Conservation (phyloP, 2,329 filamentous ascomycete species). For the Microsporum audouinii region DNA sequence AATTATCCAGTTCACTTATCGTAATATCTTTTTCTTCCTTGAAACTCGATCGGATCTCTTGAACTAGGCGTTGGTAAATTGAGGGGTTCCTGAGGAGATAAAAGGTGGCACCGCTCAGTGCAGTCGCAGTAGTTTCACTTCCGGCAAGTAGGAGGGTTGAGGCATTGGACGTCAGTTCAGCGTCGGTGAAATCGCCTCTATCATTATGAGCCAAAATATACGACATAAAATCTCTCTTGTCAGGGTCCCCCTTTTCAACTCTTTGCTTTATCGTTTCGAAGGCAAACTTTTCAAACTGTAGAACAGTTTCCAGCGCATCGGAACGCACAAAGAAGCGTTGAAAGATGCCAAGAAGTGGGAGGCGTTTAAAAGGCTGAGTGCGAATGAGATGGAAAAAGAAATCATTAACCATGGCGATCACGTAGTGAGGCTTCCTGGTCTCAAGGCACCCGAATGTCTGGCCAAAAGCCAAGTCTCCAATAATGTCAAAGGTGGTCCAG, state of each 20-base stretch:
- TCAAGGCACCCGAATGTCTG: conserved; percentile 31
- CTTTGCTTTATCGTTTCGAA: conserved; percentile 19
- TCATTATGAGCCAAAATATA: conserved; percentile 28
- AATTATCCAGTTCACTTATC: conserved; percentile 4
- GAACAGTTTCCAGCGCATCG: not conserved
- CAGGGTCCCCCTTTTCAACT: conserved; percentile 16
- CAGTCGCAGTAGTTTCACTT: conserved; percentile 36
- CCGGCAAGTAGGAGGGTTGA: conserved; percentile 33
- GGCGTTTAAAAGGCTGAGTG: not conserved
- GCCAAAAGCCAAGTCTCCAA: conserved; percentile 33
- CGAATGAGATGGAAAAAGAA: conserved; percentile 10
- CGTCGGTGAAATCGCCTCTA: conserved; percentile 18
- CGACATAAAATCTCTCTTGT: conserved; percentile 32
- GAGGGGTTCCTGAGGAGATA: conserved; percentile 23
- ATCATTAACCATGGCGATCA: not conserved
- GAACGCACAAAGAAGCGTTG: not conserved
- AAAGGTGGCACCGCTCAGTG: conserved; percentile 30
- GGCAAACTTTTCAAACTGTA: conserved; percentile 10
- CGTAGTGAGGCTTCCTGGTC: conserved; percentile 15
- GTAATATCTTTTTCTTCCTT: conserved; percentile 9
- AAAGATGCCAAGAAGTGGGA: conserved; percentile 8
- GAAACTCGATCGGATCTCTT: conserved; percentile 10
- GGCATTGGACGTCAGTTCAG: conserved; percentile 31
- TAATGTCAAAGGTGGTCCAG: conserved; percentile 29
- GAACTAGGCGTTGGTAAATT: conserved; percentile 5